Evolutionary conservation across 306 rosid genomes (phyloP), one percentile per base, ranked within the genome.

Genomic region (Cicer arietinum): DNA sequence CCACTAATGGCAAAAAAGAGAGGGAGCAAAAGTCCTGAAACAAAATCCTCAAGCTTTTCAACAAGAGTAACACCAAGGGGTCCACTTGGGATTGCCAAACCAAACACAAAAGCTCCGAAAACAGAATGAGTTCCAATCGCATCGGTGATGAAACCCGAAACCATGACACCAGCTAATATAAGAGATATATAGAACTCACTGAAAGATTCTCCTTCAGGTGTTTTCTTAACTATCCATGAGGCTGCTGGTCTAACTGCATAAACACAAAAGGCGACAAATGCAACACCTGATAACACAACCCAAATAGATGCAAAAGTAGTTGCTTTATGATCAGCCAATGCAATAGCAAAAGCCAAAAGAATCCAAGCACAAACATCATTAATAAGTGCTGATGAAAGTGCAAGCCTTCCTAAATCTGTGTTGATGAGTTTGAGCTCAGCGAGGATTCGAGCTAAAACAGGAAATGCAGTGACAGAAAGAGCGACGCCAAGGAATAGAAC

Each of bases 31-130:
- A 94, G 92, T n/a, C 97, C 99, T 0, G 99, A 94, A 40, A 94
- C 91, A 45, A 94, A 94, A 60, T 94, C 99, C 82, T 94, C 99
- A 5, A 94, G 96, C 88, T 90, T 94, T 71, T 94, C 99, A 2
- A 94, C 91, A 8, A 94, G 92, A 16, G 96, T 87, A 11, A 86
- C 82, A 0, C 98, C 94, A 6, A 92, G 92, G 0, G 99, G 94
- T 9, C 99, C 97, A 51, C 73, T 94, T 7, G 99, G 99, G n/a
- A 94, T 92, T 3, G 88, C 84, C 59, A 94, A 74, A 10, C 99
- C 99, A 68, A 92, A 94, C 56, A 90, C 92, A 66, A 94, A 94
- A 22, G 97, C 97, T 1, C 99, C 99, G 17, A 94, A 92, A 39
- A 94, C 96, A 7, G 97, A 83, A 43, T 94, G 97, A 13, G 97